Percentiles rank a stretch among this genome's conserved stretches.
Evolutionary conservation across 306 rosid species (phyloP).

Genomic region (Vigna nakashimae): DNA sequence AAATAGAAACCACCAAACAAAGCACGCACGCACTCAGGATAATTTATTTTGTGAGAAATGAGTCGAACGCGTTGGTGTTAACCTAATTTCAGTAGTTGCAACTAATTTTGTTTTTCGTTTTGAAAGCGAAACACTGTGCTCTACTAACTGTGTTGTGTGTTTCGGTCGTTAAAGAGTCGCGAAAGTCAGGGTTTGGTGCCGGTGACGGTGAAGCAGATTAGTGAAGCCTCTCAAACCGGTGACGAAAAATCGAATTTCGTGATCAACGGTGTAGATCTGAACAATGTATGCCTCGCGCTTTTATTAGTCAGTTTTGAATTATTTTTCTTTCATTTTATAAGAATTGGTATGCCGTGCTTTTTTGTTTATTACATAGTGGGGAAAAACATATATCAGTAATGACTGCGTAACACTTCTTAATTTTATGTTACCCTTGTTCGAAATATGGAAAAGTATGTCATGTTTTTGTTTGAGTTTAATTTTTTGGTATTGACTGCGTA

Average conservation of each 20-base stretch:
- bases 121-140: not conserved
- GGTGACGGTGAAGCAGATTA: slow-evolving; percentile 88
- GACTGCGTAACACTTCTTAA: no score
- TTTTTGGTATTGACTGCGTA: not conserved
- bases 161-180: slow-evolving; percentile 58
- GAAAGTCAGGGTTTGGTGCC: slow-evolving; percentile 82
- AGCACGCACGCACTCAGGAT: not conserved
- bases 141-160: slow-evolving; percentile 14
- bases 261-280: slow-evolving; percentile 75
- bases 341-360: not conserved
- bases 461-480: not conserved
- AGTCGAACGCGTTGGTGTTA: not conserved
- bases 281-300: slow-evolving; percentile 60
- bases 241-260: slow-evolving; percentile 85
- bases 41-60: not conserved
- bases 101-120: not conserved
- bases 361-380: not conserved
- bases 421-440: not conserved
- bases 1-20: not conserved
- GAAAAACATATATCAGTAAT: no score
- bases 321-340: not conserved
- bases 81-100: not conserved
- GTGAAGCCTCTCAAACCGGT: slow-evolving; percentile 81
- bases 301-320: not conserved
- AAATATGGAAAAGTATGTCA: not conserved